These are phyloP conservation scores for Globisporangium okanoganense DNA, from an alignment of 352 stramenopile genomes.

Conservation along the genomic window DNA sequence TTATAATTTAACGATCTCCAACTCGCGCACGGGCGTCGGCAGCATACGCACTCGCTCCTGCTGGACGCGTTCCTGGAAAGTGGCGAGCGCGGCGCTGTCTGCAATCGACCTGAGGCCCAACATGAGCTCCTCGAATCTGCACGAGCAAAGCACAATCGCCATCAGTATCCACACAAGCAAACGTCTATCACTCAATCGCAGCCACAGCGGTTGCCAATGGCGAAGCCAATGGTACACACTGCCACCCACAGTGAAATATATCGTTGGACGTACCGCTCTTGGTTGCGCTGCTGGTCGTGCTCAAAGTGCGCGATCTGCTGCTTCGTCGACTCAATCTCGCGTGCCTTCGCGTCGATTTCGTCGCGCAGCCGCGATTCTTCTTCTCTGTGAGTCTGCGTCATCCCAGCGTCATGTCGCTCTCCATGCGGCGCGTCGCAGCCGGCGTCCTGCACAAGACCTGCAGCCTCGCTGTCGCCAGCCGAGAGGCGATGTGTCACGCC, in stretches of 20 bases:
- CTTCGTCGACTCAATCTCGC: constrained; percentile 16
- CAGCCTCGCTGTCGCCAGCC: background rate
- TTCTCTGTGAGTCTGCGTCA: background rate
- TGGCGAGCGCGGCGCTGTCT: constrained; percentile 21
- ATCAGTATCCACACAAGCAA: background rate
- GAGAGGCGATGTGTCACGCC: constrained; percentile 13
- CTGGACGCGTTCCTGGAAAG: constrained; percentile 20
- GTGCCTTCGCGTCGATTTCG: constrained; percentile 1
- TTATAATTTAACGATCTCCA: constrained; percentile 43
- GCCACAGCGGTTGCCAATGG: background rate
- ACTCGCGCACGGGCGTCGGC: constrained; percentile 22
- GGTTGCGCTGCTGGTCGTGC: constrained; percentile 18
- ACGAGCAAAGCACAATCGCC: background rate
- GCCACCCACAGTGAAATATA: background rate
- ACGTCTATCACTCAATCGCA: background rate
- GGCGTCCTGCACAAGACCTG: background rate
- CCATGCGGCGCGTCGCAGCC: background rate
- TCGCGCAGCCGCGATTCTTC: constrained; percentile 7
- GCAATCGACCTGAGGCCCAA: constrained; percentile 18
- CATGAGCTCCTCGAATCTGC: constrained; percentile 33
- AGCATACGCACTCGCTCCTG: constrained; percentile 22
- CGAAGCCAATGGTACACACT: background rate
- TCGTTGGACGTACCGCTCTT: constrained; percentile 16
- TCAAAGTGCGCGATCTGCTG: constrained; percentile 17
- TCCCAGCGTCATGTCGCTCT: background rate